phyloP scores from a whole-genome alignment of 768 basidiomycete species.

The Infundibulicybe gibba region DNA sequence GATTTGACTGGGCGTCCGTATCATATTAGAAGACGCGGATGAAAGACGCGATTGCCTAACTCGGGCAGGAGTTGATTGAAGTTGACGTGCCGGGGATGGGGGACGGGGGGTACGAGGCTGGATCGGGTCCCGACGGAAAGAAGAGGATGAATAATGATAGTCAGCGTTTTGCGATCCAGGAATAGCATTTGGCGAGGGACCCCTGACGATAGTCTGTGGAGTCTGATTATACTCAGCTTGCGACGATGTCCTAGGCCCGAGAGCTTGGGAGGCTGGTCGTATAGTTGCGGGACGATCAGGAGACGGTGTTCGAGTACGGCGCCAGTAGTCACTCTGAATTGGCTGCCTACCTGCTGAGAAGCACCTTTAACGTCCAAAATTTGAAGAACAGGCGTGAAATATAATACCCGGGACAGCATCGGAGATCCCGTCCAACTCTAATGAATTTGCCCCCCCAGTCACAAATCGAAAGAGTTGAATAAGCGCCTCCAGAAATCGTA shows the following conservation, averaged over 20 bases:
- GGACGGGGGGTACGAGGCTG: constrained; percentile 14
- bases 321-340: constrained; percentile 15
- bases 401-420: constrained; percentile 30
- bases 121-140: constrained; percentile 11
- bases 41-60: constrained; percentile 26
- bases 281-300: background rate
- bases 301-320: constrained; percentile 11
- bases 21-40: constrained; percentile 36
- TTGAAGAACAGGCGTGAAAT: too few relatives aligned
- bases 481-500: constrained; percentile 62
- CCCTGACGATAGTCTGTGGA: too few relatives aligned
- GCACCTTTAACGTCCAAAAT: background rate
- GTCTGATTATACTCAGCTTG: too few relatives aligned
- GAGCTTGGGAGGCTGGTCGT: too few relatives aligned
- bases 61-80: constrained; percentile 22
- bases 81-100: constrained; percentile 29
- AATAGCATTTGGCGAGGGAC: too few relatives aligned
- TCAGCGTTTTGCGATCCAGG: constrained; percentile 13
- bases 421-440: constrained; percentile 59
- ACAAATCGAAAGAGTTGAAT: constrained; percentile 58
- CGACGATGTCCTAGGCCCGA: too few relatives aligned
- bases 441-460: constrained; percentile 34
- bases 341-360: constrained; percentile 10
- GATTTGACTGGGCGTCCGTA: constrained; percentile 31
- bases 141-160: constrained; percentile 11